Evolutionary conservation across 441 rosid species (phyloP), one percentile per base, ranked within the genome.

Genomic region (Melastoma candidum): DNA sequence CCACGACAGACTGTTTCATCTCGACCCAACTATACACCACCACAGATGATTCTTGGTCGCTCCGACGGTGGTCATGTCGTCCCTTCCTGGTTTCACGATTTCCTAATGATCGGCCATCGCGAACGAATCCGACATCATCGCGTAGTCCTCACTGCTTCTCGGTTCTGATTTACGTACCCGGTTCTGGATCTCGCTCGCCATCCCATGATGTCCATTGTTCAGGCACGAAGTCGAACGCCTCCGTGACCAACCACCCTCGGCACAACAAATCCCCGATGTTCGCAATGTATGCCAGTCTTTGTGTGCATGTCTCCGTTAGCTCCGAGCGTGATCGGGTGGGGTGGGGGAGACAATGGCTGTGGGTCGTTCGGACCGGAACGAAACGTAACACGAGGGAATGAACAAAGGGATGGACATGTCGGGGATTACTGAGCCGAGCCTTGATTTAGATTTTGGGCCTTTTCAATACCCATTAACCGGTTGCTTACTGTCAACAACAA

Each of bases 61-160:
- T 58, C 72, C 61, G 12, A 43, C 55, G 9, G 36, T 58, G 45
- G 58, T 60, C 72, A 68, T 68, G 29, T 49, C 64, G 12, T 50
- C 46, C 50, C 72, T 68, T 51, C 58, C 64, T 45, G 58, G 54
- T 29, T 47, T 29, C 26, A 46, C 62, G 4, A 24, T 22, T n/a
- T 54, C 68, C 72, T 68, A 68, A 4, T 63, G 57, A 11, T 51
- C 64, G 44, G 53, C 24, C 3, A 56, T 24, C 27, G 69, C 69
- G 7, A 13, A 26, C 10, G 52, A 49, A 44, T 64, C 64, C 0
- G 73, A 69, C 51, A 69, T 14, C 7, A 59, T 12, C 5, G 60
- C 11, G 7, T 64, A 64, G 53, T 64, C 60, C 57, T 69, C 73
- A 1, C 47, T n/a, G 9, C 53, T 49, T 29, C 41, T 13, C 11